Evolutionary conservation across 2,329 filamentous ascomycete species (phyloP), one percentile per base, ranked within the genome.

Genomic region (Cladosporium sphaerospermum): DNA sequence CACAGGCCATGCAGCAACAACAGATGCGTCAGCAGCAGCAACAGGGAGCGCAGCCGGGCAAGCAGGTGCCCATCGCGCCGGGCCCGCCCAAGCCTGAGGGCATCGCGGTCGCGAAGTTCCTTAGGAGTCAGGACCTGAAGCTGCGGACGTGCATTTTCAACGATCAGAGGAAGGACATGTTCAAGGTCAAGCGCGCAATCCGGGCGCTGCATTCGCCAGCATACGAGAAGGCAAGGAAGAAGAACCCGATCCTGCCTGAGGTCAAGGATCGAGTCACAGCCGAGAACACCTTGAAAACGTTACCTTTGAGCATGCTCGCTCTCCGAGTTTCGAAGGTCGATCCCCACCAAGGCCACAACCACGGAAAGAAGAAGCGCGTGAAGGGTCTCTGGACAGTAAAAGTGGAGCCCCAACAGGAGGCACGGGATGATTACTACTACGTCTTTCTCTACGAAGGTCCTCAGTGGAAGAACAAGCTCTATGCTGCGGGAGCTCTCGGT

Each of bases 91-190:
- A 95, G 63, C 92, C 92, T 37, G 84, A 90, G 65, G 91, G 90
- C 16, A 74, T 97, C 43, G 90, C 91, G 8, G 80, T 99, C 52
- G 95, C 93, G 61, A 86, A 89, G 65, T 99, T 95, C 73, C 75
- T 99, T 55, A 84, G 84, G 61, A 72, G 80, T 54, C 91, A 96
- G 73, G 82, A 93, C 55, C 75, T 99, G 59, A 99, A 99, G 79
- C 79, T 82, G 14, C 80, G 93, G 58, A 96, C 91, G 14, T 92
- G 88, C 69, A 95, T 99, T 59, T 81, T 97, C 60, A 91, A 96
- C 61, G 93, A 93, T 64, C 91, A 96, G 78, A 83, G 93, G 65
- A 97, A 96, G 74, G 92, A 99, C 61, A 95, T 99, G 88, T 97
- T 99, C 73, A 87, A 86, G 79, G 93, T 99, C 70, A 97, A 97